These are phyloP conservation scores for Tetrahymena elliotti DNA, from an alignment of 73 alveolate genomes.

Conservation along the genomic window DNA sequence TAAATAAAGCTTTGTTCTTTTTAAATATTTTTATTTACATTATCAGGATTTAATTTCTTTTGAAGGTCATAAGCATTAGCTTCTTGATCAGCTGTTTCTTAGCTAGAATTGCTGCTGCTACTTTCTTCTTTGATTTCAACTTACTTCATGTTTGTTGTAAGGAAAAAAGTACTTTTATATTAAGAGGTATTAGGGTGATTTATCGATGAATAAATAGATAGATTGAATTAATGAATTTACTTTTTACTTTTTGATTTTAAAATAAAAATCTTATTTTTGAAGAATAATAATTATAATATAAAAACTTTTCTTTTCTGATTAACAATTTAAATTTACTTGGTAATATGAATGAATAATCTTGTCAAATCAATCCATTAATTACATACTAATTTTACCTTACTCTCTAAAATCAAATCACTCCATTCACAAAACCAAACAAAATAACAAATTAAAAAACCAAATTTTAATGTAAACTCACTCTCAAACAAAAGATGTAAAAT, in stretches of 20 bases:
- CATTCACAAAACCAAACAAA: not conserved
- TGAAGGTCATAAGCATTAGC: not conserved
- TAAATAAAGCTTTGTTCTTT: not conserved
- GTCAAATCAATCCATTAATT: not conserved
- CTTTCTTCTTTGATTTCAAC: not conserved
- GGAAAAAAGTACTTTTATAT: too few species aligned
- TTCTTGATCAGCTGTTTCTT: not conserved
- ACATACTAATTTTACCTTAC: not conserved
- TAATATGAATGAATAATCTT: too few species aligned
- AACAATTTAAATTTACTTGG: not conserved
- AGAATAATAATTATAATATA: not conserved
- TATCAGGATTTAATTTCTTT: not conserved
- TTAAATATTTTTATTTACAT: not conserved
- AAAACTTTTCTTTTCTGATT: not conserved
- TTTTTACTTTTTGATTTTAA: too few species aligned
- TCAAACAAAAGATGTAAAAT: too few species aligned
- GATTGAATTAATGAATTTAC: too few species aligned
- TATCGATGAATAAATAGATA: too few species aligned
- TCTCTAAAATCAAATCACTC: not conserved
- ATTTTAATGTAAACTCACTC: too few species aligned
- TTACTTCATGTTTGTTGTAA: not conserved
- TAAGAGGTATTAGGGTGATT: too few species aligned
- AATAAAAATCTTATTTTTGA: not conserved
- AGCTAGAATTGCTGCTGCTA: not conserved
- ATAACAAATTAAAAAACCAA: not conserved